Conservation (phyloP, 2,329 filamentous ascomycete genomes). For the Talaromyces pinophilus region DNA sequence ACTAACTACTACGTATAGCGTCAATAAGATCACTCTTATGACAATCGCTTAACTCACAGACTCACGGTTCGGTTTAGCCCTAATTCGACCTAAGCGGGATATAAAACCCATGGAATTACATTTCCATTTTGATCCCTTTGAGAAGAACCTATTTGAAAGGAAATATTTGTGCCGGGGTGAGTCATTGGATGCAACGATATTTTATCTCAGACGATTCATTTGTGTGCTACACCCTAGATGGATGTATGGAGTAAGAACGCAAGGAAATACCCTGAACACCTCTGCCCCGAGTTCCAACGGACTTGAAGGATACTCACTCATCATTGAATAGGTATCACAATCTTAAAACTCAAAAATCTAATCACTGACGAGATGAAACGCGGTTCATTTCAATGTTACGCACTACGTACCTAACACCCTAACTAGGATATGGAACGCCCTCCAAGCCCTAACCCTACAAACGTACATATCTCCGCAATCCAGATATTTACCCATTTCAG, state of each 20-base stretch:
- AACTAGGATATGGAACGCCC: background rate
- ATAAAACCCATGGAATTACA: background rate
- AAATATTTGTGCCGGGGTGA: background rate
- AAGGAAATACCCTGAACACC: background rate
- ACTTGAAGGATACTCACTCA: background rate
- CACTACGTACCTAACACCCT: background rate
- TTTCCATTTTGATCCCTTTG: background rate
- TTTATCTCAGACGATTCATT: background rate
- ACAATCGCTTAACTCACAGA: background rate
- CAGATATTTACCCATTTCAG: background rate
- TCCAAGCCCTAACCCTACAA: background rate
- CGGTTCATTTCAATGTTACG: background rate
- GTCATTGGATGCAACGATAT: background rate
- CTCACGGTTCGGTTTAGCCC: background rate
- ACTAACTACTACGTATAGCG: background rate
- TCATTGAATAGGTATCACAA: background rate
- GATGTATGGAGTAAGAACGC: background rate
- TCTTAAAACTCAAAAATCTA: background rate
- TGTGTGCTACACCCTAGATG: background rate
- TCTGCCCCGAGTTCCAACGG: background rate
- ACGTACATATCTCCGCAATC: background rate
- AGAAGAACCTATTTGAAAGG: background rate
- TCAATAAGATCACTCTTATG: slow-evolving; percentile 1
- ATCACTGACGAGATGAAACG: background rate
- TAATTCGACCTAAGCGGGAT: background rate